phyloP scores from a whole-genome alignment of 257 asterid genomes.

The Solanum chmielewskii region DNA sequence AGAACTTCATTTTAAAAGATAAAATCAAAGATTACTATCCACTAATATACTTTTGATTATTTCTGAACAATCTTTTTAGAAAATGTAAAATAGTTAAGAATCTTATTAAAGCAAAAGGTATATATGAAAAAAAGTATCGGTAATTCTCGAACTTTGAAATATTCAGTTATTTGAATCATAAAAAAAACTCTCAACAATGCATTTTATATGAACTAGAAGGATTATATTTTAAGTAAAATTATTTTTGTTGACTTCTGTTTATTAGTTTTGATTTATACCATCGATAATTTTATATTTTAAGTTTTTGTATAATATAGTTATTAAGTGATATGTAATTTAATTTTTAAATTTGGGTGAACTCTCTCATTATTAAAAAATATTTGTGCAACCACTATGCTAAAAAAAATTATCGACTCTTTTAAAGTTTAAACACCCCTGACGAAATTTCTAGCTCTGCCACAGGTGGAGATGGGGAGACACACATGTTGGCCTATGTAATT shows the following conservation, averaged over 20 bases:
- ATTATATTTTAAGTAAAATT: too few relatives aligned
- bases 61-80: background rate
- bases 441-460: background rate
- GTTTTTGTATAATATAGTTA: background rate
- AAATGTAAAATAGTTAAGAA: background rate
- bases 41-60: background rate
- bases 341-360: background rate
- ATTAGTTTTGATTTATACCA: background rate
- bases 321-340: background rate
- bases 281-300: too few relatives aligned
- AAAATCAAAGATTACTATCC: background rate
- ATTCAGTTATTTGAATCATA: background rate
- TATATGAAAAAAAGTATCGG: background rate
- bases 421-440: background rate
- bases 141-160: background rate
- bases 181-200: background rate
- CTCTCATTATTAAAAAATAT: background rate
- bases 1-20: background rate
- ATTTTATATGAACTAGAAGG: background rate
- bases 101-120: background rate
- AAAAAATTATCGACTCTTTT: too few relatives aligned
- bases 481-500: too few relatives aligned
- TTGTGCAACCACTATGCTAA: background rate
- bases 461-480: too few relatives aligned
- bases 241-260: background rate